A percentile compares a stretch with the other conserved stretches of the same genome.
These are phyloP conservation scores for Wallacemonas sp. DNA, from an alignment of 208 protist species.

Conservation along the genomic window DNA sequence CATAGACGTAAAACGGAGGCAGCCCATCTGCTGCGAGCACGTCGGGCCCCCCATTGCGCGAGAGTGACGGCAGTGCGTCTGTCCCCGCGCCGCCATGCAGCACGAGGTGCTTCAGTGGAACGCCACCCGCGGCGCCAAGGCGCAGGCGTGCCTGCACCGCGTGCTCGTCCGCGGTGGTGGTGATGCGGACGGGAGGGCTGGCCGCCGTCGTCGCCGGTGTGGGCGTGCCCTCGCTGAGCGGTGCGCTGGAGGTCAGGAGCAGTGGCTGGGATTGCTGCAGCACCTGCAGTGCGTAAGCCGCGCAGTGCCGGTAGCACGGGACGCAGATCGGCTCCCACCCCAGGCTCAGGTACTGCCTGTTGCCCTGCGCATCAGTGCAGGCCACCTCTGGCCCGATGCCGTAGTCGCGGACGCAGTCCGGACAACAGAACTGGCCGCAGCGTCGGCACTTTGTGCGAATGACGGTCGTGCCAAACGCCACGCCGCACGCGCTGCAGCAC, in stretches of 20 bases:
- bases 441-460: constrained; percentile 61
- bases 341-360: constrained; percentile 27
- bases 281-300: constrained; percentile 25
- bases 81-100: constrained; percentile 19
- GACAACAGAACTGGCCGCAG: constrained; percentile 79
- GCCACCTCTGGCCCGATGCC: constrained; percentile 49
- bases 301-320: constrained; percentile 53
- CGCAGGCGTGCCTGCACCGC: constrained; percentile 15
- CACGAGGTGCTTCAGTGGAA: constrained; percentile 35
- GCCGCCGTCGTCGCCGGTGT: constrained; percentile 2
- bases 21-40: constrained; percentile 15
- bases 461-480: constrained; percentile 42
- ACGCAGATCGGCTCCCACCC: constrained; percentile 68
- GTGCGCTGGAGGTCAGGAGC: constrained; percentile 14
- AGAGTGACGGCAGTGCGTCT: neutral
- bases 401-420: constrained; percentile 47
- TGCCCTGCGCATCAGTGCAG: constrained; percentile 21
- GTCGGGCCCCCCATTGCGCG: neutral
- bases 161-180: constrained; percentile 2
- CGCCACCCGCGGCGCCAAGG: constrained; percentile 2
- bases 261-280: constrained; percentile 23
- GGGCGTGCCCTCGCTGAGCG: constrained; percentile 1
- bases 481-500: constrained; percentile 34
- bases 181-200: neutral
- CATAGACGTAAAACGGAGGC: constrained; percentile 22